Percentiles rank a stretch among this genome's conserved stretches.
Evolutionary conservation across 1,139 yeast species (phyloP).

Genomic region (Kurtzmaniella quercitrusa): DNA sequence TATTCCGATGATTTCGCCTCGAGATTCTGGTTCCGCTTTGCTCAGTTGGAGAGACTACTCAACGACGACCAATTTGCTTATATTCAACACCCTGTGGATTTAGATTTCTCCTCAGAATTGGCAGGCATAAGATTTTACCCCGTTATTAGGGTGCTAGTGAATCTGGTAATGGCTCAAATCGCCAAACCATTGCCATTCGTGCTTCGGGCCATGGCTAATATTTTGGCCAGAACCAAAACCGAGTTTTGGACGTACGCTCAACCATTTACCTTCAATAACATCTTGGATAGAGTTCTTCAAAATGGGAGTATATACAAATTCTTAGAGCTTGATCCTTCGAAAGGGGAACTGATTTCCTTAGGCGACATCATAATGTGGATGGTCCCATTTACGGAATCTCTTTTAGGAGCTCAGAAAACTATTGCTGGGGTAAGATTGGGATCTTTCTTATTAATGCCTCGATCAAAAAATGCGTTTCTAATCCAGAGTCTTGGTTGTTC

Average conservation of each 20-base stretch:
- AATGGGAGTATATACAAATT: conserved; percentile 28
- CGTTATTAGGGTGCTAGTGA: conserved; percentile 42
- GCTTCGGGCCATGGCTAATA: conserved; percentile 40
- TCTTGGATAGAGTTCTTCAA: conserved; percentile 49
- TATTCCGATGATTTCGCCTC: conserved; percentile 42
- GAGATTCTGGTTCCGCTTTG: conserved; percentile 50
- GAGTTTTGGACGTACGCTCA: conserved; percentile 50
- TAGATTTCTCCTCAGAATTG: conserved; percentile 36
- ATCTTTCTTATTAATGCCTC: conserved; percentile 22
- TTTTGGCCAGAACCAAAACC: conserved; percentile 34
- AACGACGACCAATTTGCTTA: conserved; percentile 35
- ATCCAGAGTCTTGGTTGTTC: conserved; percentile 11
- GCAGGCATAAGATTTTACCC: conserved; percentile 40
- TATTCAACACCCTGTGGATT: conserved; percentile 41
- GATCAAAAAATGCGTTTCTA: background rate
- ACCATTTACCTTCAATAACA: conserved; percentile 48
- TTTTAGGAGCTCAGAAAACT: conserved; percentile 37
- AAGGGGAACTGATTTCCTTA: conserved; percentile 8
- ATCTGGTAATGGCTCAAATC: conserved; percentile 47
- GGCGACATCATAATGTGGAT: conserved; percentile 43
- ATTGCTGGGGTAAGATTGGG: conserved; percentile 38
- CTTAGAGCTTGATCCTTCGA: background rate
- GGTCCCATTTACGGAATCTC: conserved; percentile 25
- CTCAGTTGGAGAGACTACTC: conserved; percentile 36
- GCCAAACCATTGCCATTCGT: conserved; percentile 52